Evolutionary conservation across 164 flowering plant species (phyloP), one percentile per base, ranked within the genome.

Genomic region (Magnolia sinica): DNA sequence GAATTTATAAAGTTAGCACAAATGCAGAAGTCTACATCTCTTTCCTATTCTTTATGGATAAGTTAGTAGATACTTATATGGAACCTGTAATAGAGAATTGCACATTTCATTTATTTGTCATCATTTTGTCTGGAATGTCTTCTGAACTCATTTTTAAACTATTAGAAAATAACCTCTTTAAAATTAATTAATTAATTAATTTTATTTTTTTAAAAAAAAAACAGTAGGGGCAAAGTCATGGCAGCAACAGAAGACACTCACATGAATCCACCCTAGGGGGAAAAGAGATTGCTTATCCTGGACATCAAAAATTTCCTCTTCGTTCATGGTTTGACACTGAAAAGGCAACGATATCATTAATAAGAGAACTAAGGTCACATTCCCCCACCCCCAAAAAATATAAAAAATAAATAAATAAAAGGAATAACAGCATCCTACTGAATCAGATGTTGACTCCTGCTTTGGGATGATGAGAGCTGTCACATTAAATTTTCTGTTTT

Each of bases 261-360:
- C 99, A 86, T 96, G 98, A 79, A 94, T 96, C 99, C 99, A 96
- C 31, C 98, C 99, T 64, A 96, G 88, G 2, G 97, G 98, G 71
- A 94, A 96, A 79, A 94, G 97, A 61, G 95, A 90, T 74, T 72
- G 89, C 81, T 92, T 94, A 84, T 96, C 99, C 80, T 96, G 99
- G 75, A 87, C 96, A 84, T 96, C 98, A 87, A 91, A 96, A 84
- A 94, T 94, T 80, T 96, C 99, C 80, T 96, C 99, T 85, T 96
- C 99, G 87, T 96, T 90, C 77, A 88, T 92, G 13, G 99, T 79
- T 87, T 91, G 97, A 82, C 99, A 94, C 97, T 94, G 91, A 73
- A 71, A 52, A 81, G 37, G n/a, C 22, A 58, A 69, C 51, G 82
- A 64, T 18, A 74, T 4, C 31, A 72, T 64, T 27, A n/a, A 23